Evolutionary conservation across 2,329 filamentous ascomycete species (phyloP).

Genomic region (Ophiosphaerella herpotricha): DNA sequence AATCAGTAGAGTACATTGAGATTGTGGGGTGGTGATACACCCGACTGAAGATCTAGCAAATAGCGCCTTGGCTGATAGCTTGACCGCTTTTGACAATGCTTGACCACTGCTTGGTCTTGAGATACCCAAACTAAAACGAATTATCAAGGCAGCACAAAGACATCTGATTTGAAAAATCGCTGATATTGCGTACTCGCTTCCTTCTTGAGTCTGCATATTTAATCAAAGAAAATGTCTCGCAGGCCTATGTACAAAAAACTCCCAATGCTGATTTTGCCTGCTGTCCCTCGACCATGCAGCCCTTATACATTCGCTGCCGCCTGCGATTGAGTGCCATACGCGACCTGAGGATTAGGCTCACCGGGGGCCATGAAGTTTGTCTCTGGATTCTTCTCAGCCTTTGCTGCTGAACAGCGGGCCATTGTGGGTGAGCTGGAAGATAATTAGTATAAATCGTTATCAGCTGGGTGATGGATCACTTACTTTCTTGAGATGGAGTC

Average conservation of each 20-base stretch:
- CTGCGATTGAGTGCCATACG: constrained; percentile 44
- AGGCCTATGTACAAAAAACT: constrained; percentile 38
- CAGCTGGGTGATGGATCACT: constrained; percentile 38
- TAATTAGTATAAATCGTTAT: constrained; percentile 13
- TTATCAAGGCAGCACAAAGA: no score
- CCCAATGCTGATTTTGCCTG: constrained; percentile 13
- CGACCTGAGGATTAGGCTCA: constrained; percentile 48
- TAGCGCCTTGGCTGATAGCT: constrained; percentile 18
- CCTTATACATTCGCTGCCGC: constrained; percentile 31
- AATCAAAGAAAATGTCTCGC: constrained; percentile 25
- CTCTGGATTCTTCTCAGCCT: constrained; percentile 63
- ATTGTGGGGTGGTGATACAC: background rate
- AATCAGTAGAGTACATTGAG: background rate
- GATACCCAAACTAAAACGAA: background rate
- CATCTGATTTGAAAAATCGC: no score
- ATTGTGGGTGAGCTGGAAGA: constrained; percentile 84
- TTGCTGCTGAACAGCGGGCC: constrained; percentile 94
- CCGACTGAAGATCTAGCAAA: no score
- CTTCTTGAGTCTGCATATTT: constrained; percentile 18
- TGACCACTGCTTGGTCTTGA: background rate
- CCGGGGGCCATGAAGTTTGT: constrained; percentile 59
- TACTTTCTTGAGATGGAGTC: constrained; percentile 95
- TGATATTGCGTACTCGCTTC: constrained; percentile 30
- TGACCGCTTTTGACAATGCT: constrained; percentile 1
- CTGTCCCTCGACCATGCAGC: constrained; percentile 7